Conservation (phyloP, 441 rosid species). For the Erodium trifolium region DNA sequence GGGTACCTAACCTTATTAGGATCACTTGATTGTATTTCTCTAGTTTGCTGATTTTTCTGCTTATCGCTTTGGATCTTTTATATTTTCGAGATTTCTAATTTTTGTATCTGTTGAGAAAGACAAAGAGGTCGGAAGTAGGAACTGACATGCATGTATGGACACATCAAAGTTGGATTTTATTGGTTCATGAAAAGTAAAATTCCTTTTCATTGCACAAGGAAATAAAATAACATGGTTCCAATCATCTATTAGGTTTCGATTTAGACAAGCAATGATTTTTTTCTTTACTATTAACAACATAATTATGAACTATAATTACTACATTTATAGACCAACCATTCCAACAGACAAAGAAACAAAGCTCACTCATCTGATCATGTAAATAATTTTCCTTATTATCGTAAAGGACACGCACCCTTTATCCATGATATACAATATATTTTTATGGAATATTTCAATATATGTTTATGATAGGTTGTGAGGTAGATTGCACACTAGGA, state of each 20-base stretch:
- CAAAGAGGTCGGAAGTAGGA: too few relatives aligned
- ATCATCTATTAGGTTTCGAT: neutral
- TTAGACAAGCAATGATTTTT: neutral
- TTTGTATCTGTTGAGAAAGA: too few relatives aligned
- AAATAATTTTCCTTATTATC: neutral
- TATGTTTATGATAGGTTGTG: too few relatives aligned
- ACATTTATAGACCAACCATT: slow-evolving; percentile 1
- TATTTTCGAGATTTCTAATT: too few relatives aligned
- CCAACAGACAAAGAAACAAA: slow-evolving; percentile 5
- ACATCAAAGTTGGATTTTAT: neutral
- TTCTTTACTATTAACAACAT: slow-evolving; percentile 4
- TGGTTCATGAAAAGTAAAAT: neutral
- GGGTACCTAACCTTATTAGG: too few relatives aligned
- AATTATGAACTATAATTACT: neutral
- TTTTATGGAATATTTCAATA: too few relatives aligned
- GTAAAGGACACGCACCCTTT: too few relatives aligned
- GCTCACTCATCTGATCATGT: neutral
- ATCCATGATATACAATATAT: too few relatives aligned
- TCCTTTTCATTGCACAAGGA: neutral
- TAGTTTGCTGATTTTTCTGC: too few relatives aligned
- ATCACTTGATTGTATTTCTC: too few relatives aligned
- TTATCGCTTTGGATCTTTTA: too few relatives aligned
- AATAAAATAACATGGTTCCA: neutral
- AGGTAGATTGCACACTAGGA: too few relatives aligned
- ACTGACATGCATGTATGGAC: neutral